Base-by-base conservation (phyloP, 2,329 filamentous ascomycete species). In the Talaromyces albobiverticillius region DNA sequence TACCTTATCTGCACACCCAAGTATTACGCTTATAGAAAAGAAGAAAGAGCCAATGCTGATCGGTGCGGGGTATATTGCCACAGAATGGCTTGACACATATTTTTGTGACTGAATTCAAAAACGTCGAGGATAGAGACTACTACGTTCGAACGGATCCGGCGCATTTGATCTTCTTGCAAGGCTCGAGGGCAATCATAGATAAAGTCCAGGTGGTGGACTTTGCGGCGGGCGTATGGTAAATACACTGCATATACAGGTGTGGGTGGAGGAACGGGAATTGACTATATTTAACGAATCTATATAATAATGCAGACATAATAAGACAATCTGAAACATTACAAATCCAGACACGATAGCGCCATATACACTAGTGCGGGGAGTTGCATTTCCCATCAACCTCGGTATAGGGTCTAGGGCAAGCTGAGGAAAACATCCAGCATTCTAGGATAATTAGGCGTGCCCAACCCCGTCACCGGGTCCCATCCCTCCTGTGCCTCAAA, bases 31-130 rank as follows among this genome's bases (percentile, higher is more conserved):
- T n/a, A n/a, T n/a, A n/a, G n/a, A n/a, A n/a, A n/a, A n/a, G n/a
- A n/a, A n/a, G n/a, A n/a, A n/a, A n/a, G n/a, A n/a, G n/a, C n/a
- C n/a, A 45, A 25, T n/a, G 23, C 42, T 31, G 3, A 26, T 45
- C 16, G n/a, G 16, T 26, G 18, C 41, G 4, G 20, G 26, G 41
- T 38, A 22, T n/a, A 11, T 41, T n/a, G n/a, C n/a, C n/a, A 29
- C 47, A 83, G 85, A 77, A 79, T 46, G 85, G 80, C 1, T 80
- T 86, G 51, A 85, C 85, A 0, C 87, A 91, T 65, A 84, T 77
- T 0, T 90, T 90, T 57, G 78, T 90, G 2, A 77, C 80, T 16
- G 82, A 88, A 60, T 90, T 91, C 57, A 77, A 80, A 7, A 85
- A 68, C 18, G 73, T 74, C 14, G 79, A 82, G 57, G 87, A 91